Base-by-base conservation (phyloP, 495 filamentous ascomycete species). In the Apiosordaria backusii region DNA sequence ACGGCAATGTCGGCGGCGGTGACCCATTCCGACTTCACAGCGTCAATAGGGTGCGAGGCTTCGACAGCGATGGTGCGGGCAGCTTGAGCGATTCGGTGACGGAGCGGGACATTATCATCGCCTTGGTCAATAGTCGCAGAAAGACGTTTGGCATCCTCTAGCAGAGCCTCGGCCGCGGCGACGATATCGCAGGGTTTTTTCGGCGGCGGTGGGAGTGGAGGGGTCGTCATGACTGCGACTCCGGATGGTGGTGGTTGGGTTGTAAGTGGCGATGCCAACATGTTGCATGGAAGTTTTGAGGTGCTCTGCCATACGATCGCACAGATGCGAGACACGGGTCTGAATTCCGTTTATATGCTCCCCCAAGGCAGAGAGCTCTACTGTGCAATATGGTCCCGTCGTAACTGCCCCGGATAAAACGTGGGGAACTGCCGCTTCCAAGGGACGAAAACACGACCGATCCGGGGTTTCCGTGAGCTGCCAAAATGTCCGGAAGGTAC, bases 1-100 rank as follows among this genome's bases (percentile, higher is more conserved):
- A 64, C 66, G 50, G 68, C 68, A 23, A 67, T 52, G 6, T 74
- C 67, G 18, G 66, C 63, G 16, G 73, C 72, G n/a, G 60, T 60
- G 15, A 71, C 26, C 70, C 71, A 75, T 5, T 76, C 70, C 0
- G 68, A 23, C 57, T 71, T 75, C 6, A 72, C 66, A 3, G 68
- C 50, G 22, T 74, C 75, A 15, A 70, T 61, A 0, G 62, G 22
- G 1, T 68, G 65, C 1, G 65, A 60, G 0, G 64, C 66, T 58
- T 75, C 73, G 21, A 67, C 62, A 4, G 70, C 63, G 1, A 76
- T 71, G 22, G 54, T 70, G 25, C 68, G 69, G 29, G 69, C 73
- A 1, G 67, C 40, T 24, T 65, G 53, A 1, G 64, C 73, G 18
- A 76, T 71, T 9, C 21, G 27, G 3, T 59, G 45, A 3, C 73